Conservation (phyloP, 1,284 basidiomycete genomes). For the Apiotrichum siamense region DNA sequence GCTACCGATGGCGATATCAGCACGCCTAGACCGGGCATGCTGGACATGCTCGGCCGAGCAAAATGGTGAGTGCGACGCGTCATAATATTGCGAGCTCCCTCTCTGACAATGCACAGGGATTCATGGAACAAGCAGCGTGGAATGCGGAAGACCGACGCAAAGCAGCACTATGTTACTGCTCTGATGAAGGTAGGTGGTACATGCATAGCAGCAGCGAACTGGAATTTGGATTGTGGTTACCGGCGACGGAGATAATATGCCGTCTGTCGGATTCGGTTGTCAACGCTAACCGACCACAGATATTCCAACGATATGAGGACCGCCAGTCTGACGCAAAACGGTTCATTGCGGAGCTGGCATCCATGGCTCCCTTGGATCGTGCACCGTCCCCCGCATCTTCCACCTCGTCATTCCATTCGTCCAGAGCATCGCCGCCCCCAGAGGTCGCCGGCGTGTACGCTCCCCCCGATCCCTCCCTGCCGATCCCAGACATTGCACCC, state of each 20-base stretch:
- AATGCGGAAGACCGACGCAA: constrained; percentile 69
- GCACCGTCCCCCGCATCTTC: constrained; percentile 36
- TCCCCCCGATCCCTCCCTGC: constrained; percentile 38
- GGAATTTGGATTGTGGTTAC: too few relatives aligned
- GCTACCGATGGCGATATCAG: constrained; percentile 43
- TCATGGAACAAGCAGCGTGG: constrained; percentile 90
- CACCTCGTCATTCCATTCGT: constrained; percentile 39
- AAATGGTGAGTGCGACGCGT: constrained; percentile 63
- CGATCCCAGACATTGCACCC: constrained; percentile 41
- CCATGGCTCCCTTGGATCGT: constrained; percentile 56
- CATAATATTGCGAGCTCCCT: background rate
- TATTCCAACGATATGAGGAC: constrained; percentile 39
- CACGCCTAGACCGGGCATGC: constrained; percentile 35
- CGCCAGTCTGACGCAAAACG: constrained; percentile 74
- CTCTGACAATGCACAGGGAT: constrained; percentile 59
- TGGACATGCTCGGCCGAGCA: constrained; percentile 79
- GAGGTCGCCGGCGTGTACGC: constrained; percentile 9
- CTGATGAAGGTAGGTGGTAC: constrained; percentile 62
- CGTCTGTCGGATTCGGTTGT: background rate
- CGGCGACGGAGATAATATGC: too few relatives aligned
- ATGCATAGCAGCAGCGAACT: too few relatives aligned
- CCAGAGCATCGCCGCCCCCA: constrained; percentile 31
- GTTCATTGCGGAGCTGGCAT: constrained; percentile 75
- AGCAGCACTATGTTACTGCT: constrained; percentile 82
- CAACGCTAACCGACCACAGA: constrained; percentile 1